Conservation (phyloP, 345 rosid genomes). For the Eucalyptus coolabah region DNA sequence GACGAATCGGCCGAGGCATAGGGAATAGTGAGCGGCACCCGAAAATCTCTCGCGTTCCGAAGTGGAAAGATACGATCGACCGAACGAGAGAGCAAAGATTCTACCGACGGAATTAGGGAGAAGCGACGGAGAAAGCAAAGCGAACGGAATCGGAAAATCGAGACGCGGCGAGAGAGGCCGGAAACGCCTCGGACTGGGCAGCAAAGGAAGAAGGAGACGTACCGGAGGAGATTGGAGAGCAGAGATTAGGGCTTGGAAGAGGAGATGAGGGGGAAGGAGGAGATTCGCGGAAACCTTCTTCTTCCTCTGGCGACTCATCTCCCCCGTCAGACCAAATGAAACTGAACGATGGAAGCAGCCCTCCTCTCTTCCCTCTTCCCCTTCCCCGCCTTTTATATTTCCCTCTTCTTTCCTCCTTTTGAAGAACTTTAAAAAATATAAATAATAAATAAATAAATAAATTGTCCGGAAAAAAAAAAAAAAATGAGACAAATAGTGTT, state of each 20-base stretch:
- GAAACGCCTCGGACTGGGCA: neutral
- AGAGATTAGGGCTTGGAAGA: neutral
- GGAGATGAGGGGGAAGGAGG: neutral
- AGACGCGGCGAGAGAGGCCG: neutral
- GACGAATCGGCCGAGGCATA: neutral
- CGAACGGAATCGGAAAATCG: neutral
- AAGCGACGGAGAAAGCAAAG: neutral
- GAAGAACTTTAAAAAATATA: no score
- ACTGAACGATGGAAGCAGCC: neutral
- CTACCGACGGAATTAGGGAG: neutral
- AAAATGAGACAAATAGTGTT: no score
- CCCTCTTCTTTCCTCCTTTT: neutral
- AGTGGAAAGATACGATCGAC: neutral
- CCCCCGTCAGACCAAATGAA: neutral
- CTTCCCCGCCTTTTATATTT: neutral
- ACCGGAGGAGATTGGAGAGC: neutral
- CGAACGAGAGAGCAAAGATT: neutral
- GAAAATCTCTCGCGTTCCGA: neutral
- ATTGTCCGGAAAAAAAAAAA: no score
- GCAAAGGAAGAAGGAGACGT: neutral
- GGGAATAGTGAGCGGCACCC: neutral
- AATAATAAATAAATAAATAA: no score
- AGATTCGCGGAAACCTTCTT: neutral
- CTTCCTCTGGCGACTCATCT: neutral
- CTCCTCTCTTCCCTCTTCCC: neutral